These are phyloP conservation scores for Ananas comosus DNA, from an alignment of 176 grass and related monocot species.

Conservation along the genomic window DNA sequence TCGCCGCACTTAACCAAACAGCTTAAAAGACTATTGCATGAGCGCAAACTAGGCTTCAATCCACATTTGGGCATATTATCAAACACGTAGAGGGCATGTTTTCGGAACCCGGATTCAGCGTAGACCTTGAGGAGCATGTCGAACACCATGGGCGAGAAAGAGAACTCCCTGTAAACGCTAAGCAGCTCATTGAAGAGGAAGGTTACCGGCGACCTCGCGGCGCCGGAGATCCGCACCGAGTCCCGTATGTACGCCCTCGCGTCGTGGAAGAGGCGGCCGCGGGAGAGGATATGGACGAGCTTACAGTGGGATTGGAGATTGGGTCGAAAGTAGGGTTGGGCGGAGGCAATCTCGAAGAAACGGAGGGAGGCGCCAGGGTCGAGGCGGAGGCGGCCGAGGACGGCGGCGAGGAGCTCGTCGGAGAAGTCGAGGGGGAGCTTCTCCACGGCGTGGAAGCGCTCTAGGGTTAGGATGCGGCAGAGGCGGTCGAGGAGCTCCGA, in stretches of 20 bases:
- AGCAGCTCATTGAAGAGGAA: constrained; percentile 48
- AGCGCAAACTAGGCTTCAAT: constrained; percentile 49
- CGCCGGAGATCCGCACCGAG: constrained; percentile 21
- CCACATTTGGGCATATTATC: constrained; percentile 72
- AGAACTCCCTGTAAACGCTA: constrained; percentile 61
- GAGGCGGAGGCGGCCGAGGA: constrained; percentile 58
- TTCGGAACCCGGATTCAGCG: constrained; percentile 25
- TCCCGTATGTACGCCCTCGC: constrained; percentile 44
- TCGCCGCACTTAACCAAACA: constrained; percentile 49
- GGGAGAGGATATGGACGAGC: constrained; percentile 67
- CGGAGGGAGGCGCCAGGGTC: constrained; percentile 45
- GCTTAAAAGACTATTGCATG: constrained; percentile 75
- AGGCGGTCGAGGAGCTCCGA: constrained; percentile 42
- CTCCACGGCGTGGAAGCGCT: constrained; percentile 52
- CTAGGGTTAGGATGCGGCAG: constrained; percentile 66
- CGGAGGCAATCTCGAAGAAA: constrained; percentile 46
- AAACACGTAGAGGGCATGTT: constrained; percentile 60
- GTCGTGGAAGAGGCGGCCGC: constrained; percentile 40
- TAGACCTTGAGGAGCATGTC: constrained; percentile 74
- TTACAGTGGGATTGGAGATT: constrained; percentile 51
- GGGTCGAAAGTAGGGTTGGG: constrained; percentile 26
- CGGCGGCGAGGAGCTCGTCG: constrained; percentile 46
- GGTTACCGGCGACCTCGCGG: constrained; percentile 1
- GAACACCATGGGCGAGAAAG: constrained; percentile 64
- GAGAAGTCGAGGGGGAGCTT: constrained; percentile 49